A percentile compares a stretch with the other conserved stretches of the same genome.
These are phyloP conservation scores for Komagataella ulmi DNA, from an alignment of 805 yeast species.

Conservation along the genomic window DNA sequence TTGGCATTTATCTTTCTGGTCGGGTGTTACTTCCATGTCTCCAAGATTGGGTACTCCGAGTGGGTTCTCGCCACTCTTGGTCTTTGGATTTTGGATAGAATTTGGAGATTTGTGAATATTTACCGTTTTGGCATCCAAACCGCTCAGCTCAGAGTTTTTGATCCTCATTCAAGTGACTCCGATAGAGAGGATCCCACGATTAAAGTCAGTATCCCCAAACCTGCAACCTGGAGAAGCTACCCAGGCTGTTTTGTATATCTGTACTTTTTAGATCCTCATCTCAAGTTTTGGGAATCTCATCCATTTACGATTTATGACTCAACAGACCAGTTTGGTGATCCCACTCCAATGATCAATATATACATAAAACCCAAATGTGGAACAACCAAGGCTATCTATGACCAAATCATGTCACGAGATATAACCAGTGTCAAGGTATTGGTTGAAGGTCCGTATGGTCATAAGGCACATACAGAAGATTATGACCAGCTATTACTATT, in stretches of 20 bases:
- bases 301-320: slow-evolving; percentile 36
- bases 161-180: slow-evolving; percentile 1
- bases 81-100: slow-evolving; percentile 29
- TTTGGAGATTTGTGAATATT: slow-evolving; percentile 20
- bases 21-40: slow-evolving; percentile 35
- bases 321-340: slow-evolving; percentile 1
- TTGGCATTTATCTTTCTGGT: slow-evolving; percentile 28
- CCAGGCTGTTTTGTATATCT: slow-evolving; percentile 52
- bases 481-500: slow-evolving; percentile 29
- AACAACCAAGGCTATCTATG: slow-evolving; percentile 24
- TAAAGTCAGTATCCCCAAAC: slow-evolving; percentile 23
- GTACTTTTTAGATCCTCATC: slow-evolving; percentile 25
- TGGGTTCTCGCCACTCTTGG: slow-evolving; percentile 23
- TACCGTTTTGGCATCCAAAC: slow-evolving; percentile 13
- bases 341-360: slow-evolving; percentile 22
- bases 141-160: slow-evolving; percentile 6
- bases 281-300: slow-evolving; percentile 48
- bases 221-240: slow-evolving; percentile 28
- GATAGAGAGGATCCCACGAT: slow-evolving; percentile 8
- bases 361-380: slow-evolving; percentile 37
- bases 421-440: slow-evolving; percentile 21
- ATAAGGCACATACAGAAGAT: slow-evolving; percentile 21
- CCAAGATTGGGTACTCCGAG: slow-evolving; percentile 23
- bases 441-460: slow-evolving; percentile 48
- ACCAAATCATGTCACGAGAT: slow-evolving; percentile 14